These are phyloP conservation scores for Pseudogymnoascus sp. DNA, from an alignment of 2,329 filamentous ascomycete species.

Conservation along the genomic window DNA sequence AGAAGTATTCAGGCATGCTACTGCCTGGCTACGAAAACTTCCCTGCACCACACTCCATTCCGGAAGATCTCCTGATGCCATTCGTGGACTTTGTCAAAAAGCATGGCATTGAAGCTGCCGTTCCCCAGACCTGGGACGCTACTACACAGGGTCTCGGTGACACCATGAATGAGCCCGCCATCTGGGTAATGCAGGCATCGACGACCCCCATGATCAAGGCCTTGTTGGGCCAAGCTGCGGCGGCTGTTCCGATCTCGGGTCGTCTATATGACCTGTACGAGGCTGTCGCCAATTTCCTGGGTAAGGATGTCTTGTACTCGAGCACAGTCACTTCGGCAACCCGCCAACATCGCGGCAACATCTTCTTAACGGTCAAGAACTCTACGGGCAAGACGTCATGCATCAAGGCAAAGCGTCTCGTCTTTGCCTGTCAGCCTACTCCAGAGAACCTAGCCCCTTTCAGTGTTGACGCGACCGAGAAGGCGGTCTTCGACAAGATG, in stretches of 20 bases:
- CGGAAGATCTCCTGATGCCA: conserved; percentile 18
- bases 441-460: conserved; percentile 20
- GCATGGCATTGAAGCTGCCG: conserved; percentile 10
- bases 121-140: neutral
- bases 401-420: conserved; percentile 22
- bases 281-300: conserved; percentile 16
- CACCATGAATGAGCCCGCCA: conserved; percentile 34
- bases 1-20: conserved; percentile 20
- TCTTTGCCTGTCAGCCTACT: conserved; percentile 23
- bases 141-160: conserved; percentile 36
- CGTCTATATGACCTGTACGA: conserved; percentile 20
- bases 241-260: conserved; percentile 19
- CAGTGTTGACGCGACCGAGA: conserved; percentile 17
- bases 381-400: conserved; percentile 7
- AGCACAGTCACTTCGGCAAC: conserved; percentile 16
- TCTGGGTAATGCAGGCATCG: conserved; percentile 32
- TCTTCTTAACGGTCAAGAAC: conserved; percentile 16
- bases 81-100: conserved; percentile 22
- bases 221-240: conserved; percentile 17
- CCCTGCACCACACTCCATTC: conserved; percentile 15
- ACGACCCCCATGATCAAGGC: conserved; percentile 20
- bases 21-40: conserved; percentile 12
- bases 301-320: conserved; percentile 22
- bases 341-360: conserved; percentile 15
- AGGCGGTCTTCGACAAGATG: conserved; percentile 17